Evolutionary conservation across 768 basidiomycete species (phyloP).

Genomic region (Strobilomyces dryophilus): DNA sequence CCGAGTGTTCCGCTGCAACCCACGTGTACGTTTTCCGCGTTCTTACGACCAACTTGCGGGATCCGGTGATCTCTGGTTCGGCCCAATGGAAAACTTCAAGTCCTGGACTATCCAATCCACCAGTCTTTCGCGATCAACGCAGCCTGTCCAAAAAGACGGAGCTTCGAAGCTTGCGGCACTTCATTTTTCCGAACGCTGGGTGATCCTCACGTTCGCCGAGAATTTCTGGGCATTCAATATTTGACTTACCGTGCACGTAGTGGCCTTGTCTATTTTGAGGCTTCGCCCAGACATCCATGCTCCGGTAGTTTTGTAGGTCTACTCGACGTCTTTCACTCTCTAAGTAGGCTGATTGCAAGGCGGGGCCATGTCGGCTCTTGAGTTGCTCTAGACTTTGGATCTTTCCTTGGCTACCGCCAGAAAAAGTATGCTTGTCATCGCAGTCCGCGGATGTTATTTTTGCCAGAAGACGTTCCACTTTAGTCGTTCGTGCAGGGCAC

Average conservation of each 20-base stretch:
- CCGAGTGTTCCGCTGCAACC: no score
- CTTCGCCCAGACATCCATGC: neutral
- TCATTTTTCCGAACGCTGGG: neutral
- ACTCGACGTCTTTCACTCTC: neutral
- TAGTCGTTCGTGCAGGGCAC: neutral
- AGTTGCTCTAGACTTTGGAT: constrained; percentile 2
- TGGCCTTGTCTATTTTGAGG: constrained; percentile 3
- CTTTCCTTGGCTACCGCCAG: constrained; percentile 10
- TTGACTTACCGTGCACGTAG: neutral
- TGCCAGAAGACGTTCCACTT: neutral
- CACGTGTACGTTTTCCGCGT: no score
- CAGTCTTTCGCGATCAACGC: neutral
- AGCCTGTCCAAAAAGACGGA: neutral
- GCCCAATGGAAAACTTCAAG: no score
- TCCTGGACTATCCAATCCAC: neutral
- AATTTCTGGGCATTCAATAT: neutral
- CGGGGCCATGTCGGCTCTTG: neutral
- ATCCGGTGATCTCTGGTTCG: no score
- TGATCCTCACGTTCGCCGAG: constrained; percentile 7
- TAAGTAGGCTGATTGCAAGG: constrained; percentile 5
- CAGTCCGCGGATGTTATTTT: constrained; percentile 7
- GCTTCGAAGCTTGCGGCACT: neutral
- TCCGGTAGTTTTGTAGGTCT: neutral
- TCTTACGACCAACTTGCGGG: no score
- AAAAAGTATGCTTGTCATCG: neutral